phyloP scores from a whole-genome alignment of 306 rosid species.

The Neltuma alba region DNA sequence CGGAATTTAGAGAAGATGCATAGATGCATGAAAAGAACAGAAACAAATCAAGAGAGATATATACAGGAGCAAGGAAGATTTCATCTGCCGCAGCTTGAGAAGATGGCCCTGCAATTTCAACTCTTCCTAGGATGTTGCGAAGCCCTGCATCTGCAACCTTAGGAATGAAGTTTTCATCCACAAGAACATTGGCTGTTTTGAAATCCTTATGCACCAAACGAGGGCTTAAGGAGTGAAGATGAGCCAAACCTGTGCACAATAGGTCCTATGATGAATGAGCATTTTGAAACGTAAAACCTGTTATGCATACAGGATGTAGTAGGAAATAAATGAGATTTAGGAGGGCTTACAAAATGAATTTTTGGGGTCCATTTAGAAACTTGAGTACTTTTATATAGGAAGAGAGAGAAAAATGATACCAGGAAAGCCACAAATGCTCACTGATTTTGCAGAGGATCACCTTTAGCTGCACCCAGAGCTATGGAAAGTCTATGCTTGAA shows the following conservation, averaged over 20 bases:
- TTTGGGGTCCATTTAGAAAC: constrained; percentile 51
- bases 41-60: constrained; percentile 29
- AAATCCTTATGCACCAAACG: constrained; percentile 85
- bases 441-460: constrained; percentile 99
- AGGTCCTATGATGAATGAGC: constrained; percentile 33
- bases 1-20: constrained; percentile 13
- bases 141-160: constrained; percentile 96
- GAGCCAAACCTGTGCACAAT: constrained; percentile 68
- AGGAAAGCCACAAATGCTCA: constrained; percentile 99
- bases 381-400: constrained; percentile 48
- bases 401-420: constrained; percentile 86
- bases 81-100: constrained; percentile 73
- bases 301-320: constrained; percentile 24
- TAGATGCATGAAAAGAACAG: constrained; percentile 13
- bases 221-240: constrained; percentile 85
- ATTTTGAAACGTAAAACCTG: not conserved
- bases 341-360: constrained; percentile 52
- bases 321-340: constrained; percentile 38
- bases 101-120: constrained; percentile 66
- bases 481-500: constrained; percentile 86
- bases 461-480: constrained; percentile 98
- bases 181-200: constrained; percentile 90
- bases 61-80: constrained; percentile 84
- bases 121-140: constrained; percentile 73
- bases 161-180: constrained; percentile 77